These are phyloP conservation scores for Noccaea bulbosa DNA, from an alignment of 345 rosid genomes.

Conservation along the genomic window DNA sequence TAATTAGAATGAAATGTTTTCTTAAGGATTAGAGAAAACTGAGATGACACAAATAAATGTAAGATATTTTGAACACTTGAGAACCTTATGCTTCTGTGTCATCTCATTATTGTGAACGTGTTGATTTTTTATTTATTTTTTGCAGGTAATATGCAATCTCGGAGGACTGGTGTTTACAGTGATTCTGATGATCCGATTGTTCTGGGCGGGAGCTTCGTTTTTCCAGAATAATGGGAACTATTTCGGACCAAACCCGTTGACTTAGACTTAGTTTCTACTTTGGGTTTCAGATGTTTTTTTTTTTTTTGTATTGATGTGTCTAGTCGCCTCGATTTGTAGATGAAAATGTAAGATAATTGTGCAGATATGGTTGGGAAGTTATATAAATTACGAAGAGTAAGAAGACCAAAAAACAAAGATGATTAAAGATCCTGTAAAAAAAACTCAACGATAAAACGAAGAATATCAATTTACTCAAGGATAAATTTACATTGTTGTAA, in stretches of 20 bases:
- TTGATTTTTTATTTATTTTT: not conserved
- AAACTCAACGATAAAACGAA: too few relatives aligned
- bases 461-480: too few relatives aligned
- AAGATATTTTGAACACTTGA: not conserved
- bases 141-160: conserved; percentile 71
- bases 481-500: too few relatives aligned
- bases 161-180: conserved; percentile 70
- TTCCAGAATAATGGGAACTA: conserved; percentile 58
- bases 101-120: not conserved
- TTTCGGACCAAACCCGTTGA: conserved; percentile 41
- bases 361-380: not conserved
- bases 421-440: too few relatives aligned
- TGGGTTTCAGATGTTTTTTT: not conserved
- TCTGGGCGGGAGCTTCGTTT: conserved; percentile 66
- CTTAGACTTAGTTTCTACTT: conserved; percentile 1
- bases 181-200: conserved; percentile 60
- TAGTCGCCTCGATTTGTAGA: not conserved
- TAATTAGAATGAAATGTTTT: not conserved
- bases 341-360: not conserved
- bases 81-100: not conserved
- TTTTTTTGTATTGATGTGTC: conserved; percentile 1
- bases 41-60: not conserved
- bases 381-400: too few relatives aligned
- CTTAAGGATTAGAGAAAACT: not conserved
- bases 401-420: too few relatives aligned